Conservation (phyloP, 1,284 basidiomycete species). For the Anthracocystis panici-leucophaei region DNA sequence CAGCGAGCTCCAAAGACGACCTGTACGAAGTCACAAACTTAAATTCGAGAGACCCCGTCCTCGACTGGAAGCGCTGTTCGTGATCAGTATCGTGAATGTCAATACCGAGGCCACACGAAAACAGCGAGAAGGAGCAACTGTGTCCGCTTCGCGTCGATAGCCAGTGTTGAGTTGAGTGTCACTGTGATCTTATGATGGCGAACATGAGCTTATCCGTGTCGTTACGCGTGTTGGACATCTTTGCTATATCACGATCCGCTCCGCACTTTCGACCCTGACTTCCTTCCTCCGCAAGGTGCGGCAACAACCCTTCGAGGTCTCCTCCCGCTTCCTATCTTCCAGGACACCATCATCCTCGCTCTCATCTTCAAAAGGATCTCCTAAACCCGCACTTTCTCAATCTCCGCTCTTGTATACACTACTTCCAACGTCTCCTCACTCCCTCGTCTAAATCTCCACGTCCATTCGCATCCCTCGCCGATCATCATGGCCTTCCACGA, state of each 20-base stretch:
- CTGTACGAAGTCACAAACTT: neutral
- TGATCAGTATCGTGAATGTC: neutral
- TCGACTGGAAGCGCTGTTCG: neutral
- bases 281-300: neutral
- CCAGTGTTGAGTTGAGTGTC: neutral
- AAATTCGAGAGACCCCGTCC: no score
- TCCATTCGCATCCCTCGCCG: neutral
- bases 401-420: no score
- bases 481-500: neutral
- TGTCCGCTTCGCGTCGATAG: neutral
- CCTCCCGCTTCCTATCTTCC: neutral
- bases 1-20: neutral
- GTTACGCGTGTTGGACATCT: conserved; percentile 3
- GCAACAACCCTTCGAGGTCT: no score
- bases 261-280: neutral
- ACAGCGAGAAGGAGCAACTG: neutral
- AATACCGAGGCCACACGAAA: no score
- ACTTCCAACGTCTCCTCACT: neutral
- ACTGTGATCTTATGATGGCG: neutral
- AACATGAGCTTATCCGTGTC: neutral
- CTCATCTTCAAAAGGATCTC: no score
- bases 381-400: no score
- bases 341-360: no score
- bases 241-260: neutral
- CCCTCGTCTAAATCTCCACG: neutral